Percentiles rank a stretch among this genome's conserved stretches.
Conservation (phyloP, 169 alveolate genomes). For the Eimeria necatrix region DNA sequence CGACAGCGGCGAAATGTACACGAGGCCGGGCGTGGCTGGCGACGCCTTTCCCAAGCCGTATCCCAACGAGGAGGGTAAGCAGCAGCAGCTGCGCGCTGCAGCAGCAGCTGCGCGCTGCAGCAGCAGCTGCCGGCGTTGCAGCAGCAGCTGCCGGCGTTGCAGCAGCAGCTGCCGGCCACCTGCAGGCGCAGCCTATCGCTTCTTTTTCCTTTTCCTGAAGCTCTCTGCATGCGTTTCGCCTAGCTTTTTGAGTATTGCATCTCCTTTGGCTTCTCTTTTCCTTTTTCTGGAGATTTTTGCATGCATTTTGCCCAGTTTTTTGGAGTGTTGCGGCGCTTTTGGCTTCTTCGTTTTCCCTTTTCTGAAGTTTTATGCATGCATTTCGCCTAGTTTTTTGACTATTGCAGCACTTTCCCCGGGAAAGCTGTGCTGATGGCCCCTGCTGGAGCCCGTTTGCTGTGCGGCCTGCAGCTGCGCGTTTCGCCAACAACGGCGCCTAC, state of each 20-base stretch:
- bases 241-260: too few relatives aligned
- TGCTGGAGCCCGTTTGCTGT: not conserved
- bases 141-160: not conserved
- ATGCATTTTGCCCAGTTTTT: too few relatives aligned
- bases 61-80: constrained; percentile 89
- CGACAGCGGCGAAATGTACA: constrained; percentile 92
- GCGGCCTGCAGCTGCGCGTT: constrained; percentile 92
- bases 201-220: not conserved
- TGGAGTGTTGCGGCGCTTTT: too few relatives aligned
- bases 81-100: not conserved
- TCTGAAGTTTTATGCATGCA: too few relatives aligned
- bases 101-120: not conserved
- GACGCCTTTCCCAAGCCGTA: constrained; percentile 93
- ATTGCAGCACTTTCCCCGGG: too few relatives aligned
- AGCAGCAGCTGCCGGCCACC: not conserved
- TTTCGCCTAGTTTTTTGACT: too few relatives aligned
- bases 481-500: constrained; percentile 97
- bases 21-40: constrained; percentile 91
- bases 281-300: too few relatives aligned
- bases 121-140: not conserved
- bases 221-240: not conserved
- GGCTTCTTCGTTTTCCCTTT: too few relatives aligned
- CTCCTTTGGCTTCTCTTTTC: too few relatives aligned
- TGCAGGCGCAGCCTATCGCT: not conserved
- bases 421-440: too few relatives aligned